Conservation (phyloP, 2,329 filamentous ascomycete species). For the Aspergillus clavatus region DNA sequence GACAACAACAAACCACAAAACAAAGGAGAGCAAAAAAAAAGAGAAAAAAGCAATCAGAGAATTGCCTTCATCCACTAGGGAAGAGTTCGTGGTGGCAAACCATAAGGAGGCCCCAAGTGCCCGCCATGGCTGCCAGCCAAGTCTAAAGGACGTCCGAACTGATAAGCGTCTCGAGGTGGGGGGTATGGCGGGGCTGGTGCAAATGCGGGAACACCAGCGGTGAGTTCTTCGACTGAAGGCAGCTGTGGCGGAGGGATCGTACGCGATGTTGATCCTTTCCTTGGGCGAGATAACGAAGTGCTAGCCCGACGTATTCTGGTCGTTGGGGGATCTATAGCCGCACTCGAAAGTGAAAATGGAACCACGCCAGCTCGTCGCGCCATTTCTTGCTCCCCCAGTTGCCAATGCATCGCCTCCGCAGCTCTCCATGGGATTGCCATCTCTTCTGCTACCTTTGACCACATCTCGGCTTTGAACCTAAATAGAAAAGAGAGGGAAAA, state of each 20-base stretch:
- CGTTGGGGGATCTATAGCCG: constrained; percentile 47
- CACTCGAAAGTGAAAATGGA: constrained; percentile 68
- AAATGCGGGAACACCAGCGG: constrained; percentile 44
- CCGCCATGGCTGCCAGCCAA: constrained; percentile 27
- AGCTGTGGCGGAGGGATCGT: constrained; percentile 36
- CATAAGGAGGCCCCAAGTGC: constrained; percentile 28
- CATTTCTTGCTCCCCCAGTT: constrained; percentile 90
- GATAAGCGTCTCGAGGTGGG: constrained; percentile 34
- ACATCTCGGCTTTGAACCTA: constrained; percentile 98
- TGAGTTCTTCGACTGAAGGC: constrained; percentile 45
- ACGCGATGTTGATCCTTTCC: constrained; percentile 37
- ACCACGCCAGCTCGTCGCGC: constrained; percentile 83
- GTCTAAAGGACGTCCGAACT: constrained; percentile 29
- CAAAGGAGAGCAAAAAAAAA: constrained; percentile 11
- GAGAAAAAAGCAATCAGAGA: constrained; percentile 6
- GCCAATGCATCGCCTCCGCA: constrained; percentile 97
- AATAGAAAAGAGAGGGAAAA: too few species aligned
- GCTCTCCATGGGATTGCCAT: constrained; percentile 94
- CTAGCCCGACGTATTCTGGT: constrained; percentile 35
- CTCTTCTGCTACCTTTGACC: constrained; percentile 90
- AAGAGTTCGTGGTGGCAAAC: constrained; percentile 35
- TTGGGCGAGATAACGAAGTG: constrained; percentile 35
- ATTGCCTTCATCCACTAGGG: constrained; percentile 24
- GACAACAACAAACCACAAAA: constrained; percentile 22
- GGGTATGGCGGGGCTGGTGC: constrained; percentile 32